These are phyloP conservation scores for Lasiosphaeriaceae sp. DNA, from an alignment of 495 filamentous ascomycete genomes.

Conservation along the genomic window DNA sequence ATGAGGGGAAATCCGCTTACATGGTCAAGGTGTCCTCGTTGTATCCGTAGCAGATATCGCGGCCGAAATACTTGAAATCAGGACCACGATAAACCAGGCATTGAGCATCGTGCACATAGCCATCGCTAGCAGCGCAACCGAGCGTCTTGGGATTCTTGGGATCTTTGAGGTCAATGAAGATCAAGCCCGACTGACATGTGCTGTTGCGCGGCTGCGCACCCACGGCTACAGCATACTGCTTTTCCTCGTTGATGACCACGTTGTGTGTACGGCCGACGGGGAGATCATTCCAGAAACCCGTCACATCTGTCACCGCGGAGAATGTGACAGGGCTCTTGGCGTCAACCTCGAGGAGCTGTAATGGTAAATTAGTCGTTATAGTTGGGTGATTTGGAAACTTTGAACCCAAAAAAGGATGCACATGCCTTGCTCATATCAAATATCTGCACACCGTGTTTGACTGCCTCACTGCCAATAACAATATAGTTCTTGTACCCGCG, in stretches of 20 bases:
- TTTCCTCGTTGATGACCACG: slow-evolving; percentile 46
- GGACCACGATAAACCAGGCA: slow-evolving; percentile 53
- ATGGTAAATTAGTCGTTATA: neutral
- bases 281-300: slow-evolving; percentile 27
- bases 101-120: slow-evolving; percentile 56
- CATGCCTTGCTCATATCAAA: slow-evolving; percentile 45
- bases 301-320: slow-evolving; percentile 31
- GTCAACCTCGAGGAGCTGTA: slow-evolving; percentile 22
- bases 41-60: slow-evolving; percentile 56
- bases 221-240: slow-evolving; percentile 38
- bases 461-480: slow-evolving; percentile 47
- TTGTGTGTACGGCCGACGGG: slow-evolving; percentile 46
- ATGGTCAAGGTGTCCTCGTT: slow-evolving; percentile 44
- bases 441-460: slow-evolving; percentile 45
- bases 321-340: slow-evolving; percentile 26
- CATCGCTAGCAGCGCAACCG: slow-evolving; percentile 45
- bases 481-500: slow-evolving; percentile 41
- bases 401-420: neutral
- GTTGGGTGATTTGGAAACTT: too few relatives aligned
- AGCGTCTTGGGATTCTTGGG: slow-evolving; percentile 44
- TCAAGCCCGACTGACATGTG: slow-evolving; percentile 39
- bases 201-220: slow-evolving; percentile 40
- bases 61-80: slow-evolving; percentile 43
- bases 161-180: slow-evolving; percentile 48
- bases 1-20: slow-evolving; percentile 11